A percentile compares a stretch with the other conserved stretches of the same genome.
Evolutionary conservation across 2,329 filamentous ascomycete species (phyloP).

Genomic region (Aureobasidium sp.): DNA sequence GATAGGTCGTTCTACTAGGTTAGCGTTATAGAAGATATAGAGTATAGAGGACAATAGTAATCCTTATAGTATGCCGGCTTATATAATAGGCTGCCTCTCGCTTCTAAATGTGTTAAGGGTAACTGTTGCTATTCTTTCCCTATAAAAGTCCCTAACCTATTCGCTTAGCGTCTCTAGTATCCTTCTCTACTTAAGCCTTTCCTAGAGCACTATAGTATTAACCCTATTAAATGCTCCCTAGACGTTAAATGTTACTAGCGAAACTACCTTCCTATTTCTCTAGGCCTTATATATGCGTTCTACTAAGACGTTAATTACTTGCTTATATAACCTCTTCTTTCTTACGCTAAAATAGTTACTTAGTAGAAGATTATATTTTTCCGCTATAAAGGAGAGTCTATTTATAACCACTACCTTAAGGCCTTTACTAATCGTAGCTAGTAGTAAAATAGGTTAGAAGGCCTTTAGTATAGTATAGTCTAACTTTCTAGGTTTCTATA

Average conservation of each 20-base stretch:
- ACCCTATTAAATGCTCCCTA: slow-evolving; percentile 34
- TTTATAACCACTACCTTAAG: neutral
- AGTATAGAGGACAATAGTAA: slow-evolving; percentile 30
- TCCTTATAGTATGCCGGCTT: slow-evolving; percentile 23
- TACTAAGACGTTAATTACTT: slow-evolving; percentile 14
- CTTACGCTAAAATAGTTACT: neutral
- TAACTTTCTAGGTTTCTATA: too few species aligned
- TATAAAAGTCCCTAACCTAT: slow-evolving; percentile 22
- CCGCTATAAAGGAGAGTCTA: neutral
- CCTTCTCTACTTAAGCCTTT: slow-evolving; percentile 12
- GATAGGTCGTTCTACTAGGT: slow-evolving; percentile 28
- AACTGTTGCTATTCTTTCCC: slow-evolving; percentile 18
- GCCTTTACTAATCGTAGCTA: neutral
- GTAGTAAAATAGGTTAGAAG: neutral
- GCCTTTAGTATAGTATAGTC: neutral
- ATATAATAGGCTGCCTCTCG: neutral
- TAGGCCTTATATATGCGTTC: slow-evolving; percentile 25
- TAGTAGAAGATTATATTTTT: neutral
- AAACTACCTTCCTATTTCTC: slow-evolving; percentile 23
- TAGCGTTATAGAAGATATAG: slow-evolving; percentile 33
- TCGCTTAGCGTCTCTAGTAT: slow-evolving; percentile 16
- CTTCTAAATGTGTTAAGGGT: slow-evolving; percentile 8
- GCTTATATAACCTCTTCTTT: neutral
- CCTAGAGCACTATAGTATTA: slow-evolving; percentile 13
- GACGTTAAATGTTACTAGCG: slow-evolving; percentile 32